Conservation (phyloP, 2,329 filamentous ascomycete species). For the Aspergillus quadrilineatus region DNA sequence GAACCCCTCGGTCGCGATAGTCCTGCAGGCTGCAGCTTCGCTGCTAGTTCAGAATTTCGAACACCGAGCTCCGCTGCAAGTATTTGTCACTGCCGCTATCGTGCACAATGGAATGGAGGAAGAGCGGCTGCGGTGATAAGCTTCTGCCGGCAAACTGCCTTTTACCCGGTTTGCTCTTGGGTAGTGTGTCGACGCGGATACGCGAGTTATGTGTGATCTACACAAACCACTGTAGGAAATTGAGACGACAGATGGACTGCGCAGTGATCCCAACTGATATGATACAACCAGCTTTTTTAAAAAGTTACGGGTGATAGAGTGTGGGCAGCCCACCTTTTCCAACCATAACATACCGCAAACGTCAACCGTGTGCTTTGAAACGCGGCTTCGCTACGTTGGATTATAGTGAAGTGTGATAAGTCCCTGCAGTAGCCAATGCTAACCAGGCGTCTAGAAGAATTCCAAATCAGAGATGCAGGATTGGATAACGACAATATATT, state of each 20-base stretch:
- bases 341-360: neutral
- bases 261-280: neutral
- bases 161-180: neutral
- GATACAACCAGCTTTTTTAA: neutral
- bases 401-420: neutral
- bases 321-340: no score
- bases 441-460: neutral
- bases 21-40: neutral
- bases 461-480: neutral
- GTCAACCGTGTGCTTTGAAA: neutral
- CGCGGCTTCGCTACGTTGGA: neutral
- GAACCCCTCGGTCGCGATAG: conserved; percentile 10
- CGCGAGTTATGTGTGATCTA: neutral
- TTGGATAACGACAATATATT: neutral
- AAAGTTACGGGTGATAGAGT: no score
- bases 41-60: conserved; percentile 7
- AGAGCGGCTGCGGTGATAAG: conserved; percentile 1
- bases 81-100: conserved; percentile 17
- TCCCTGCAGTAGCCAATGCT: neutral
- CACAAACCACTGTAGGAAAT: neutral
- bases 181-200: neutral
- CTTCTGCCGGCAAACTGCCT: conserved; percentile 3
- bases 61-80: conserved; percentile 2
- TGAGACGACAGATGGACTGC: neutral
- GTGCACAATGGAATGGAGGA: neutral